Evolutionary conservation across 208 protist species (phyloP), one percentile per base, ranked within the genome.

Genomic region (Phytomonas francai): DNA sequence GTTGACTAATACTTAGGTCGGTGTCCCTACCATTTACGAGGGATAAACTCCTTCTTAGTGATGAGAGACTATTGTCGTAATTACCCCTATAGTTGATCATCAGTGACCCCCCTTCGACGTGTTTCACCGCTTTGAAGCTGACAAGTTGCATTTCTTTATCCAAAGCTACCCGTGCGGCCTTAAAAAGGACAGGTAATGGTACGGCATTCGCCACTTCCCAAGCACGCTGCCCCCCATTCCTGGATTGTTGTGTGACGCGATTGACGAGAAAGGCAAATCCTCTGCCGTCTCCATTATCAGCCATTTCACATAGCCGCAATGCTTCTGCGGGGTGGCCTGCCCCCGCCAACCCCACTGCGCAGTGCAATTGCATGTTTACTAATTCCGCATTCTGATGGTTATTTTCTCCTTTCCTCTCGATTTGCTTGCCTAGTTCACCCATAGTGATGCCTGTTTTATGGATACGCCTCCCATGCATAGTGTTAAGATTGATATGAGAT

Each of bases 291-390:
- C 51, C 59, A 9, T 49, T 19, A 49, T 49, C 39, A 49, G 39
- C 39, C 39, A 49, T 49, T 49, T 71, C 42, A 36, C 74, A 76
- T 22, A 85, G 71, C n/a, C 49, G 62, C 68, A 79, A 69, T 14
- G 74, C 77, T 16, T 73, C 70, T 3, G n/a, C 51, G n/a, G 58
- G 45, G 57, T 80, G 71, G 3, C 81, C 74, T 1, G 77, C 72
- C 7, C 61, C 68, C 36, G 77, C 78, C 34, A 87, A 67, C 19
- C 78, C 79, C 3, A 72, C 73, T 45, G 69, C 61, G 58, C 81
- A 87, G 65, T 83, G 74, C 39, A 77, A 58, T 30, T 39, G 68
- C 42, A 73, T 72, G 39, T 59, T 68, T 12, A 49, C 14, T 19
- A 49, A 49, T 49, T 19, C 12, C 14, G 39, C 4, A 49, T 49